Evolutionary conservation across 2,329 filamentous ascomycete species (phyloP).

Genomic region (Pestalotiopsis fici): DNA sequence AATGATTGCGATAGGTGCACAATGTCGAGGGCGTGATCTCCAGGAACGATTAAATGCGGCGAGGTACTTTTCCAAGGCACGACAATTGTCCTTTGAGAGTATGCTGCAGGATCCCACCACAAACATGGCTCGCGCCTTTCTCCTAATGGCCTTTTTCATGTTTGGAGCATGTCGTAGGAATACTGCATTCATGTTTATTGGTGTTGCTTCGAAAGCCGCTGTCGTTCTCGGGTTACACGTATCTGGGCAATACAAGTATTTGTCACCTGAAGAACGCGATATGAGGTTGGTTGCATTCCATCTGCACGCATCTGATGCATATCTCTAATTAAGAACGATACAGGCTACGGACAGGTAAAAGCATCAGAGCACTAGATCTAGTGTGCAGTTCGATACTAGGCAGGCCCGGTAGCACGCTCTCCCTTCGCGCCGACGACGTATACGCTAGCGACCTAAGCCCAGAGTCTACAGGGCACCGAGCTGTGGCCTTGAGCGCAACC

Average conservation of each 20-base stretch:
- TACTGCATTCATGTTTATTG: constrained; percentile 64
- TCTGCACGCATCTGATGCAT: background rate
- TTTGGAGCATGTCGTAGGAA: constrained; percentile 59
- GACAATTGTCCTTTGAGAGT: constrained; percentile 46
- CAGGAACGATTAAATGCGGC: constrained; percentile 26
- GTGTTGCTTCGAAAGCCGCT: constrained; percentile 58
- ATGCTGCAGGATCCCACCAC: constrained; percentile 56
- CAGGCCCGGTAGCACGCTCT: constrained; percentile 36
- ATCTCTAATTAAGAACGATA: background rate
- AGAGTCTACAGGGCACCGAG: constrained; percentile 19
- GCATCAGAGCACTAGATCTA: constrained; percentile 46
- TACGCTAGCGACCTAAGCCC: constrained; percentile 18
- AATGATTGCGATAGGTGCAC: constrained; percentile 54
- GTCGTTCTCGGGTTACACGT: constrained; percentile 51
- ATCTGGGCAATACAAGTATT: constrained; percentile 4
- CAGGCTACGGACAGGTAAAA: constrained; percentile 46
- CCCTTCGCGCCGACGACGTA: constrained; percentile 27
- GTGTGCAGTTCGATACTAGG: constrained; percentile 50
- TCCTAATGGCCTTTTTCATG: constrained; percentile 62
- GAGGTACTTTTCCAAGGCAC: constrained; percentile 50
- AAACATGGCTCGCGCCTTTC: constrained; percentile 51
- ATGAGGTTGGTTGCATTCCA: constrained; percentile 1
- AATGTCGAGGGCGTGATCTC: constrained; percentile 37
- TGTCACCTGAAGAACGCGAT: constrained; percentile 2
- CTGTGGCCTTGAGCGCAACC: constrained; percentile 1